A percentile compares a stretch with the other conserved stretches of the same genome.
Evolutionary conservation across 108 stramenopile genomes (phyloP).

Genomic region (Discostella pseudostelligera): DNA sequence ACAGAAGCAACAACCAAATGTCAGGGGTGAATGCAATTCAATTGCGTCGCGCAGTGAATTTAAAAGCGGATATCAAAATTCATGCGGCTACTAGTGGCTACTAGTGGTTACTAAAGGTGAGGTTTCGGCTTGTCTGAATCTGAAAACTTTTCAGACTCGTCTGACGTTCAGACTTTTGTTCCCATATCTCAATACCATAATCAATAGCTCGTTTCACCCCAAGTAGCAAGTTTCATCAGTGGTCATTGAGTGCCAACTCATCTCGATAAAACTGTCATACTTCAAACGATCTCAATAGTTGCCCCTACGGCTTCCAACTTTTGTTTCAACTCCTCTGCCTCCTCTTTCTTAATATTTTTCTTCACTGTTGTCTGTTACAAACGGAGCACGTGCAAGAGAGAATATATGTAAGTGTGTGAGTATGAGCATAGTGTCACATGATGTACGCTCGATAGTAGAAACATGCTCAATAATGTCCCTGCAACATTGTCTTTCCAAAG

Average conservation of each 20-base stretch:
- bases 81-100: too few relatives aligned
- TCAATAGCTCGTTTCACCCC: too few relatives aligned
- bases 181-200: too few relatives aligned
- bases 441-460: not conserved
- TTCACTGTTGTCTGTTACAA: conserved; percentile 42
- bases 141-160: too few relatives aligned
- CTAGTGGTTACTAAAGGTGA: too few relatives aligned
- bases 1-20: too few relatives aligned
- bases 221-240: not conserved
- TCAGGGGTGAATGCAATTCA: too few relatives aligned
- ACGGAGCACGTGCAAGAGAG: not conserved
- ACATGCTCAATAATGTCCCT: conserved; percentile 3
- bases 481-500: conserved; percentile 8
- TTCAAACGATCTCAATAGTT: conserved; percentile 70
- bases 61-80: too few relatives aligned
- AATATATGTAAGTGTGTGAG: not conserved
- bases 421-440: not conserved
- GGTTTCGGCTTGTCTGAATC: too few relatives aligned
- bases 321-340: conserved; percentile 82
- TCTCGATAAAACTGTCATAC: not conserved
- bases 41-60: too few relatives aligned
- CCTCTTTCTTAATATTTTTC: conserved; percentile 79
- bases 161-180: too few relatives aligned
- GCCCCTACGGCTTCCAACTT: conserved; percentile 83
- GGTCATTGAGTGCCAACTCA: not conserved